These are phyloP conservation scores for Helotiales sp. DNA, from an alignment of 2,329 filamentous ascomycete genomes.

Conservation along the genomic window DNA sequence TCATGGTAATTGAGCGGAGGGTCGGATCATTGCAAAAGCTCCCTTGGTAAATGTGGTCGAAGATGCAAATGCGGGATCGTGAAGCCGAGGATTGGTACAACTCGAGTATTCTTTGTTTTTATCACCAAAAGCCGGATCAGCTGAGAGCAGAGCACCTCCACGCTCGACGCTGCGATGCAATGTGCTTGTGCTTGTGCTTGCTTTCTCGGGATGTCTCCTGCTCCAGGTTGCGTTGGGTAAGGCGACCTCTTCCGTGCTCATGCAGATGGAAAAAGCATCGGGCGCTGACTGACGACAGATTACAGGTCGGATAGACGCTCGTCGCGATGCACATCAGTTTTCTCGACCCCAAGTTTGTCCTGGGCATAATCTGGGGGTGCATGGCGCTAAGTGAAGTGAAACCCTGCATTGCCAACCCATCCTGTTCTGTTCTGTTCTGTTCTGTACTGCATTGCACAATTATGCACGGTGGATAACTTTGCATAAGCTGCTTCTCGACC, in stretches of 20 bases:
- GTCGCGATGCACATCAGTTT: slow-evolving; percentile 1
- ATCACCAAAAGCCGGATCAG: slow-evolving; percentile 24
- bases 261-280: neutral
- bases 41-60: slow-evolving; percentile 19
- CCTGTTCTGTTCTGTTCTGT: no score
- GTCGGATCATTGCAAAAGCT: slow-evolving; percentile 35
- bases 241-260: slow-evolving; percentile 1
- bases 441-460: no score
- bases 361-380: slow-evolving; percentile 18
- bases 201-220: neutral
- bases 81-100: slow-evolving; percentile 21
- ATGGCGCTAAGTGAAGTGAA: slow-evolving; percentile 26
- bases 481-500: neutral
- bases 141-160: slow-evolving; percentile 13
- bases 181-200: no score
- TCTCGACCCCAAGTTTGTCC: neutral
- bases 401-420: slow-evolving; percentile 13
- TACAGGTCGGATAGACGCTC: slow-evolving; percentile 24
- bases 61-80: slow-evolving; percentile 11
- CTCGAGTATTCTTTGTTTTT: slow-evolving; percentile 25
- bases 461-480: slow-evolving; percentile 11
- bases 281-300: slow-evolving; percentile 7
- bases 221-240: neutral
- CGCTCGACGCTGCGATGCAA: neutral
- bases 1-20: slow-evolving; percentile 37